Conservation (phyloP, 257 asterid genomes). For the Rhazya stricta region DNA sequence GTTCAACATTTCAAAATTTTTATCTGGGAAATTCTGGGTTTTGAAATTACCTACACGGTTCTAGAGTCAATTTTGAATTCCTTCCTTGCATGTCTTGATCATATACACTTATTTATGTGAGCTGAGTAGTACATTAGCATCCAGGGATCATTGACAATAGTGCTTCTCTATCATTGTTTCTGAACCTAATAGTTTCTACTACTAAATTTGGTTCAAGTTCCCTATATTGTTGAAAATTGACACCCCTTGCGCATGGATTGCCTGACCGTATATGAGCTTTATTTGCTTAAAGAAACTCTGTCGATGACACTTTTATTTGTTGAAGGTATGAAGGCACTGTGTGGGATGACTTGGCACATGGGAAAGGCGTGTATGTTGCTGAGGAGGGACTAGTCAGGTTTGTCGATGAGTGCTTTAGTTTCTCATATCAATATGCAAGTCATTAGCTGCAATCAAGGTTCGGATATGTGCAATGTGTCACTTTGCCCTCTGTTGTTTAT, state of each 20-base stretch:
- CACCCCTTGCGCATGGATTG: not conserved
- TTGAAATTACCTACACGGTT: not conserved
- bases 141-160: not conserved
- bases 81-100: not conserved
- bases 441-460: not conserved
- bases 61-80: not conserved
- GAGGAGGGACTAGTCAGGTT: constrained; percentile 93
- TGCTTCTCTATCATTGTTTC: not conserved
- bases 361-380: constrained; percentile 85
- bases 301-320: constrained; percentile 16
- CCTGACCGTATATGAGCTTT: not conserved
- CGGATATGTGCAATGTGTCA: not conserved
- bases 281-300: not conserved
- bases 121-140: not conserved
- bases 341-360: constrained; percentile 99
- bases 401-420: constrained; percentile 10
- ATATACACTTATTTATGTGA: not conserved
- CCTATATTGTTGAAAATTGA: not conserved
- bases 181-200: not conserved
- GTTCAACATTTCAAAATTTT: not conserved
- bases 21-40: not conserved
- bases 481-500: not conserved
- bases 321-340: constrained; percentile 98
- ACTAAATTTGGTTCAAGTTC: not conserved
- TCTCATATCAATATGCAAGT: constrained; percentile 3